phyloP scores from a whole-genome alignment of 306 rosid genomes.

The Vigna nakashimae region DNA sequence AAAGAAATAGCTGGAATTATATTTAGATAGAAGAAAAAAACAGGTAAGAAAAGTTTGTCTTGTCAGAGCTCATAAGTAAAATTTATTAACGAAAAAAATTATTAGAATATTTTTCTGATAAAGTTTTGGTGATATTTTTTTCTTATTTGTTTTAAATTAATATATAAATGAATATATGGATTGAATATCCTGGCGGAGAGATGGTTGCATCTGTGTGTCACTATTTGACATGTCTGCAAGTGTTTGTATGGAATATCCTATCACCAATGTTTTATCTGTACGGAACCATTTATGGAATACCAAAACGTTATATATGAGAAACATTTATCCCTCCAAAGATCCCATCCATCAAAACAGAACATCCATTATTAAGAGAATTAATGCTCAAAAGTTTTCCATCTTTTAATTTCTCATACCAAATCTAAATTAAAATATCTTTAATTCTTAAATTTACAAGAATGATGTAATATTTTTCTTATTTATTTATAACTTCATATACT shows the following conservation, averaged over 20 bases:
- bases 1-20: too few relatives aligned
- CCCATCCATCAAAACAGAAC: not conserved
- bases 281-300: not conserved
- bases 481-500: too few relatives aligned
- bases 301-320: not conserved
- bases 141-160: not conserved
- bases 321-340: not conserved
- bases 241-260: not conserved
- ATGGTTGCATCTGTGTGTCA: not conserved
- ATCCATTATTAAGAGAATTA: not conserved
- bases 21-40: too few relatives aligned
- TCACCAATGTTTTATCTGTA: not conserved
- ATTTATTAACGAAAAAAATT: too few relatives aligned
- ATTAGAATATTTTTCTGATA: not conserved
- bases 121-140: not conserved
- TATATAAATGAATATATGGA: not conserved
- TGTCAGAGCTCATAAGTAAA: too few relatives aligned
- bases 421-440: too few relatives aligned
- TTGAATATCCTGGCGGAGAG: not conserved
- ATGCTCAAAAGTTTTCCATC: not conserved
- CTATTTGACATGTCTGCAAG: constrained; percentile 15
- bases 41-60: too few relatives aligned
- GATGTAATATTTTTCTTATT: too few relatives aligned
- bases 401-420: not conserved
- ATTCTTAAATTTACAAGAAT: too few relatives aligned